Base-by-base conservation (phyloP, 2,329 filamentous ascomycete genomes). In the Akanthomyces uredinophilus region DNA sequence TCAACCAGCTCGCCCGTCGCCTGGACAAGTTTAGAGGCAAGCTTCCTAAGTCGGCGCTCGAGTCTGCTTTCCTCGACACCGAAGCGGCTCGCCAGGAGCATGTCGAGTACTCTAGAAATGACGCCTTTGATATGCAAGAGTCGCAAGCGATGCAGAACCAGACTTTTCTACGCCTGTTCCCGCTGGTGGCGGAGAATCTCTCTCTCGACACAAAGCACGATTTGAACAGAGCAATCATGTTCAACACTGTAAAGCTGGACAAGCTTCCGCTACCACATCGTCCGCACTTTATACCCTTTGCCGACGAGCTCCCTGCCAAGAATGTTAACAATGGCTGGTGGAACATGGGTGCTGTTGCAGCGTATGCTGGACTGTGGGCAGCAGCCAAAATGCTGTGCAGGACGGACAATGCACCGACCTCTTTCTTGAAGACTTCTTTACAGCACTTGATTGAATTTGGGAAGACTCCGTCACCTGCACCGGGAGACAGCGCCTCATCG, bases 1-100 rank as follows among this genome's bases (percentile, higher is more conserved):
- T 65, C 18, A 68, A 66, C 8, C 24, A 62, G 6, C 47, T 68
- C 4, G 16, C 32, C 10, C 20, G 20, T 1, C 14, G 44, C 7
- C 55, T 58, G 2, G 55, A 50, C 55, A 50, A 41, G 55, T 22
- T 10, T 22, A 32, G 55, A 22, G 55, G 29, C 11, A 46, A 16
- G 3, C 13, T 50, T 1, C 44, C 55, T 7, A 50, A 39, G 16
- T 27, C 44, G 11, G 55, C 32, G 18, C 44, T 58, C 29, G 55
- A 41, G 46, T 11, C 55, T 22, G 55, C 44, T 1, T 58, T 58
- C 22, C 46, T 35, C 27, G 55, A 58, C 16, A 50, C 32, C 20
- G 32, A 58, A 20, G 22, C 16, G 2, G 43, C 44, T 2, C 55
- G 44, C 44, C 44, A 50, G 10, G 32, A n/a, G 20, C 55, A 58